A percentile compares a stretch with the other conserved stretches of the same genome.
Evolutionary conservation across 2,329 filamentous ascomycete genomes (phyloP).

Genomic region (Penicillium sp.): DNA sequence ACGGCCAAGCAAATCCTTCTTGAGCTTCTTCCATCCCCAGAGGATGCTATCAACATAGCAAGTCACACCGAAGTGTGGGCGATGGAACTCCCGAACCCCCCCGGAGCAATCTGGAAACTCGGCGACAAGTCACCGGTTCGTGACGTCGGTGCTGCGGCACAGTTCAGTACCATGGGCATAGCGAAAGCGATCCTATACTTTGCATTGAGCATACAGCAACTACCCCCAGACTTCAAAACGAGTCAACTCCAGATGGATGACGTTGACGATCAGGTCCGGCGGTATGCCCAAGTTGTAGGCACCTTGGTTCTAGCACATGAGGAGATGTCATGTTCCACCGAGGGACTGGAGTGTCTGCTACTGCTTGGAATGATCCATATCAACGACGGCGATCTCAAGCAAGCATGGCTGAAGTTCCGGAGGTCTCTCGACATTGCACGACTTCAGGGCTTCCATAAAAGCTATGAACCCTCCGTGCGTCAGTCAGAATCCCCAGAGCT

Average conservation of each 20-base stretch:
- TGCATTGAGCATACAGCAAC: neutral
- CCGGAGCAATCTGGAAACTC: neutral
- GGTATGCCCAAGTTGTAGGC: neutral
- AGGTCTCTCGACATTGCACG: neutral
- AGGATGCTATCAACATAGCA: neutral
- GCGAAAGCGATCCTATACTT: neutral
- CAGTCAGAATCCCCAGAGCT: neutral
- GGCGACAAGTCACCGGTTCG: neutral
- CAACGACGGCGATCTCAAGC: neutral
- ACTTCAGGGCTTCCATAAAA: neutral
- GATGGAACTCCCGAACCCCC: neutral
- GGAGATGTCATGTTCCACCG: neutral
- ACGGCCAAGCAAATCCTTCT: neutral
- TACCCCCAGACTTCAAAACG: neutral
- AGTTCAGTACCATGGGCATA: neutral
- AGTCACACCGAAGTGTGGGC: neutral
- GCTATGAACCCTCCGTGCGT: neutral
- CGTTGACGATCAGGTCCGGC: neutral
- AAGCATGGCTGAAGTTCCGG: neutral
- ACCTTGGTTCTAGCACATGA: neutral
- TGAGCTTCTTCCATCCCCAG: neutral
- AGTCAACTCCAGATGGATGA: neutral
- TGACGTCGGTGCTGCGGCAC: neutral
- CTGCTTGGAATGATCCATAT: neutral
- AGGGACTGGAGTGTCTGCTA: neutral